Evolutionary conservation across 1,284 basidiomycete species (phyloP).

Genomic region (Exobasidium rhododendri): DNA sequence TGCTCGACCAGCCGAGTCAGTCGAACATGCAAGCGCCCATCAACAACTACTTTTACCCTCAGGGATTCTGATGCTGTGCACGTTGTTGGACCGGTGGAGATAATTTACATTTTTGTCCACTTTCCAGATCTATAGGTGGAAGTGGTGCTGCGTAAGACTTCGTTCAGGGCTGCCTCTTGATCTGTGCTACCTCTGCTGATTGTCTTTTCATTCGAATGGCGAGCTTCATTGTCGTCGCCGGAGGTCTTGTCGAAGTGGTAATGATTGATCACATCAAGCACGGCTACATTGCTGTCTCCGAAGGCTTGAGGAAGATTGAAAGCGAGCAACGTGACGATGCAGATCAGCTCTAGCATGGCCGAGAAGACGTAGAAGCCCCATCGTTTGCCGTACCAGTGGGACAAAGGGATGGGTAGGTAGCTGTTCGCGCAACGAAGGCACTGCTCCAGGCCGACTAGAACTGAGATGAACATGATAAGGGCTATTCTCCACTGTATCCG

Average conservation of each 20-base stretch:
- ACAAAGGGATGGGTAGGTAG: neutral
- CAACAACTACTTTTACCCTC: too few species aligned
- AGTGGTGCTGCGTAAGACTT: neutral
- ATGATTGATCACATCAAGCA: neutral
- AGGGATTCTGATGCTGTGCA: too few species aligned
- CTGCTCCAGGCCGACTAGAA: neutral
- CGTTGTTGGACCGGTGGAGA: too few species aligned
- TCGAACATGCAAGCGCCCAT: too few species aligned
- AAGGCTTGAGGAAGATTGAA: neutral
- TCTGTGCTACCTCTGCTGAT: too few species aligned
- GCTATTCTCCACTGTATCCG: too few species aligned
- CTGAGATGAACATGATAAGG: neutral
- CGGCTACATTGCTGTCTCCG: conserved; percentile 1
- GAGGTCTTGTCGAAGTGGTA: neutral
- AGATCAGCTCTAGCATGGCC: conserved; percentile 1
- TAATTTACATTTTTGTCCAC: neutral
- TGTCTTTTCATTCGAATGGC: too few species aligned
- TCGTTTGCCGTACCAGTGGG: neutral
- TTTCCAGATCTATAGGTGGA: neutral
- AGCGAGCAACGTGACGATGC: neutral
- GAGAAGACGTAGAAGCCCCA: neutral
- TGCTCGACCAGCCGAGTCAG: too few species aligned
- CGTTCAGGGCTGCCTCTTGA: neutral
- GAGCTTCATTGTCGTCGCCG: too few species aligned
- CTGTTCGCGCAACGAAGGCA: neutral